These are phyloP conservation scores for Chrysanthemum seticuspe DNA, from an alignment of 129 eudicot species.

Conservation along the genomic window DNA sequence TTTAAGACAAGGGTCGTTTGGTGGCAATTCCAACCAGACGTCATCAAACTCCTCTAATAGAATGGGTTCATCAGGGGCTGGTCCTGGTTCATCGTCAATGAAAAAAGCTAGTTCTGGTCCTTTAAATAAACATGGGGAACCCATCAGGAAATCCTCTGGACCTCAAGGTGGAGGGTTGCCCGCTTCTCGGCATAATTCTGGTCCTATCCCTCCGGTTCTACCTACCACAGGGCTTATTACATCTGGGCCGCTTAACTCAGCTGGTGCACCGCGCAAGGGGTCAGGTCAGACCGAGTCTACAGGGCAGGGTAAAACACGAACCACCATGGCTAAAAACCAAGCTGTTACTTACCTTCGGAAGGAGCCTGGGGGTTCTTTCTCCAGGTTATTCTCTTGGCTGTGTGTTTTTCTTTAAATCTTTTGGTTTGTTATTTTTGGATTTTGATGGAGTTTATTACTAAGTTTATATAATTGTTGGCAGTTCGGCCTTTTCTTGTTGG, in stretches of 20 bases:
- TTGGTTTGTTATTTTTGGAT: constrained; percentile 31
- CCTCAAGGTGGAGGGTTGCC: constrained; percentile 74
- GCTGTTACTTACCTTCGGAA: constrained; percentile 68
- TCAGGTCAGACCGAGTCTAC: constrained; percentile 64
- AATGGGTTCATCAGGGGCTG: constrained; percentile 42
- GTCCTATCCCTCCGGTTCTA: constrained; percentile 73
- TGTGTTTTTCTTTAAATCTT: constrained; percentile 12
- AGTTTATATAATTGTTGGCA: constrained; percentile 31
- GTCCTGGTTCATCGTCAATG: constrained; percentile 63
- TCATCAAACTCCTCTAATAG: constrained; percentile 42
- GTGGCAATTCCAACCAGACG: constrained; percentile 60
- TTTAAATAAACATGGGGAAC: constrained; percentile 85
- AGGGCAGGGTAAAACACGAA: constrained; percentile 47
- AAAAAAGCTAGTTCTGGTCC: constrained; percentile 87
- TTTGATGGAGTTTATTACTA: constrained; percentile 35
- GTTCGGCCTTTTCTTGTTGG: constrained; percentile 52
- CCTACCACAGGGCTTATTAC: constrained; percentile 83
- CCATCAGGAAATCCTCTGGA: constrained; percentile 78
- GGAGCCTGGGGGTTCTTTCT: constrained; percentile 46
- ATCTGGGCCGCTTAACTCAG: constrained; percentile 77
- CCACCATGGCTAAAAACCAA: constrained; percentile 57
- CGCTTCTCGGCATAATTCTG: constrained; percentile 76
- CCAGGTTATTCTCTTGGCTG: constrained; percentile 41
- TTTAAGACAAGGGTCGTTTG: constrained; percentile 74
- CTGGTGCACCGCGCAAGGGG: constrained; percentile 81